Conservation (phyloP, 2,329 filamentous ascomycete species). For the Paraphaeosphaeria sporulosa region DNA sequence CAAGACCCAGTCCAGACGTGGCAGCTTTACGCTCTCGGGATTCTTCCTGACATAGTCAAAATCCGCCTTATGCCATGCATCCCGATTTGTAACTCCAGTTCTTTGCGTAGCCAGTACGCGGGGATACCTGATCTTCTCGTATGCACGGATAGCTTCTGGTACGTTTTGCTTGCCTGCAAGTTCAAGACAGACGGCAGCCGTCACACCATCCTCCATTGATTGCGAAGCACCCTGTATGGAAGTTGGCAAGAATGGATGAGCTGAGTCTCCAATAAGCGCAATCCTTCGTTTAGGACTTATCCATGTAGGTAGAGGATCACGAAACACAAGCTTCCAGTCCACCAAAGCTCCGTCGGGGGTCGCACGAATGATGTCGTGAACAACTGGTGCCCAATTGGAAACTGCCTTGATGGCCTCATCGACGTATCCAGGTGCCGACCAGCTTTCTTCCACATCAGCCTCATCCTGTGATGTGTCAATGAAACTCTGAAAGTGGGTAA, state of each 20-base stretch:
- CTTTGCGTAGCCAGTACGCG: slow-evolving; percentile 29
- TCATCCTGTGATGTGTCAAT: slow-evolving; percentile 37
- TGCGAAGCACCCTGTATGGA: slow-evolving; percentile 61
- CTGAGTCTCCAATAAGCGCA: slow-evolving; percentile 60
- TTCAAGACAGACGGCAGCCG: slow-evolving; percentile 29
- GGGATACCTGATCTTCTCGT: slow-evolving; percentile 37
- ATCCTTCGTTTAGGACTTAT: slow-evolving; percentile 56
- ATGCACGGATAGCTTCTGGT: slow-evolving; percentile 29
- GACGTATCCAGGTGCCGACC: slow-evolving; percentile 33
- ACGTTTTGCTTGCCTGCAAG: slow-evolving; percentile 31
- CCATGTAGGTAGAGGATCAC: slow-evolving; percentile 61
- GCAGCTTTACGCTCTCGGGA: slow-evolving; percentile 31
- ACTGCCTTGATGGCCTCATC: slow-evolving; percentile 30
- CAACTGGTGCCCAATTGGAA: slow-evolving; percentile 26
- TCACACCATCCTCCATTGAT: slow-evolving; percentile 58
- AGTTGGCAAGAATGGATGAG: slow-evolving; percentile 61
- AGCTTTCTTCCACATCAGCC: slow-evolving; percentile 35
- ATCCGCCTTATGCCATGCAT: slow-evolving; percentile 34
- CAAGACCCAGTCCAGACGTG: slow-evolving; percentile 32
- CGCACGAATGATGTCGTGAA: slow-evolving; percentile 34
- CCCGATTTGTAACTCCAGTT: slow-evolving; percentile 30
- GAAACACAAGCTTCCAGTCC: slow-evolving; percentile 62
- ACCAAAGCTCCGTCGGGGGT: slow-evolving; percentile 45
- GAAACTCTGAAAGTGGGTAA: not conserved
- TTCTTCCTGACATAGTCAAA: slow-evolving; percentile 33